phyloP scores from a whole-genome alignment of 805 yeast species.

The Candida tibetensis region DNA sequence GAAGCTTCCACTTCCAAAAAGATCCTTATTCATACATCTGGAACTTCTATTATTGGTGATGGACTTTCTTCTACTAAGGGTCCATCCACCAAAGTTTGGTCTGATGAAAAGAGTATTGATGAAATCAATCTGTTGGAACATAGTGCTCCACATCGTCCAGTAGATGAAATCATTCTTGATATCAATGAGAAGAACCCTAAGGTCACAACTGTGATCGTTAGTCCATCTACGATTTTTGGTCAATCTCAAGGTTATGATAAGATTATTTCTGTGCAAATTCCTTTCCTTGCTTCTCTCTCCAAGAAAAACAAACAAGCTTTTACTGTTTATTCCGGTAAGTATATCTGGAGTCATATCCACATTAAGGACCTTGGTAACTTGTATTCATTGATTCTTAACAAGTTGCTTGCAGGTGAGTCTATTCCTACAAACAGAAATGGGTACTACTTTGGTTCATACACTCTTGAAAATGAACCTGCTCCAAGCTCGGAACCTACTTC shows the following conservation, averaged over 20 bases:
- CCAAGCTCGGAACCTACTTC: slow-evolving; percentile 11
- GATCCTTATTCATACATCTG: slow-evolving; percentile 35
- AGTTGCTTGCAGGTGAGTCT: slow-evolving; percentile 17
- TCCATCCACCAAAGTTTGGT: slow-evolving; percentile 18
- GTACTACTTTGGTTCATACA: slow-evolving; percentile 32
- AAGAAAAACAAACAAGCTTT: slow-evolving; percentile 18
- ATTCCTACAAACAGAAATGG: slow-evolving; percentile 31
- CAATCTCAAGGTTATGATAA: slow-evolving; percentile 29
- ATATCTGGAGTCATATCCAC: slow-evolving; percentile 36
- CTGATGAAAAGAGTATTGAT: slow-evolving; percentile 22
- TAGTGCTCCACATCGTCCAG: slow-evolving; percentile 30
- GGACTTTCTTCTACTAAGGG: slow-evolving; percentile 13
- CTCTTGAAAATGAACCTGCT: slow-evolving; percentile 9
- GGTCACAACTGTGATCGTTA: slow-evolving; percentile 27
- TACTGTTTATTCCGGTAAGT: slow-evolving; percentile 28
- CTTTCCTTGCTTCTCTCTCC: slow-evolving; percentile 19
- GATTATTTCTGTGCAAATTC: slow-evolving; percentile 28
- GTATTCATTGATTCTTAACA: slow-evolving; percentile 22
- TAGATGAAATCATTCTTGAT: slow-evolving; percentile 27
- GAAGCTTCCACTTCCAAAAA: slow-evolving; percentile 11
- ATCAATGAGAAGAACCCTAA: slow-evolving; percentile 28
- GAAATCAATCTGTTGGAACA: slow-evolving; percentile 23
- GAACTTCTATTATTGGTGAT: slow-evolving; percentile 31
- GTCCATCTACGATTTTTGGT: slow-evolving; percentile 37
- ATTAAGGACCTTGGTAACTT: slow-evolving; percentile 31